A percentile compares a stretch with the other conserved stretches of the same genome.
Evolutionary conservation across 2,329 filamentous ascomycete species (phyloP).

Genomic region (Arthroderma sp.): DNA sequence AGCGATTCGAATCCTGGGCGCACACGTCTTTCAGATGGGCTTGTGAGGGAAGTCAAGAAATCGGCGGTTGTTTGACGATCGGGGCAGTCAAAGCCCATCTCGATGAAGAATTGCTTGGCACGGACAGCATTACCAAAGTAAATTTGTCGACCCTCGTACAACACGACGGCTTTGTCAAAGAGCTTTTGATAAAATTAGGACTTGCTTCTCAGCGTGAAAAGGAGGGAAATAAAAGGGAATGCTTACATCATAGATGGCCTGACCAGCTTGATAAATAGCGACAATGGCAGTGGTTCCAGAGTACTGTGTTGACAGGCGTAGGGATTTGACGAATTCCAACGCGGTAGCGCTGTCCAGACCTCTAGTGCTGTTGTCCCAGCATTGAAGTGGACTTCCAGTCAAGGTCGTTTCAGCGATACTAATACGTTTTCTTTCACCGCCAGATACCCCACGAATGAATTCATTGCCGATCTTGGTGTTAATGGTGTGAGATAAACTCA

Average conservation of each 20-base stretch:
- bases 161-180: slow-evolving; percentile 75
- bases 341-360: slow-evolving; percentile 57
- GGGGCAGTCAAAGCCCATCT: slow-evolving; percentile 59
- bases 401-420: slow-evolving; percentile 75
- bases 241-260: slow-evolving; percentile 54
- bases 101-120: slow-evolving; percentile 62
- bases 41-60: slow-evolving; percentile 70
- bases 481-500: slow-evolving; percentile 49
- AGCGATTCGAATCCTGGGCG: slow-evolving; percentile 39
- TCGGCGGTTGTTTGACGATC: slow-evolving; percentile 70
- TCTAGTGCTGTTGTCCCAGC: slow-evolving; percentile 64
- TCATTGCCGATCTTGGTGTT: slow-evolving; percentile 75
- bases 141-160: slow-evolving; percentile 61
- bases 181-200: slow-evolving; percentile 23
- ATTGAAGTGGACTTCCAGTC: slow-evolving; percentile 56
- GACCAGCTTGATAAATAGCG: slow-evolving; percentile 72
- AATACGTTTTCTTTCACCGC: slow-evolving; percentile 66
- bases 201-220: slow-evolving; percentile 7
- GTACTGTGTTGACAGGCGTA: slow-evolving; percentile 69
- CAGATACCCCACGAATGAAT: slow-evolving; percentile 67
- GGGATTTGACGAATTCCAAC: slow-evolving; percentile 52
- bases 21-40: slow-evolving; percentile 67
- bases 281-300: slow-evolving; percentile 76
- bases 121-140: slow-evolving; percentile 59
- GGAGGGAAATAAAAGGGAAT: slow-evolving; percentile 7